Evolutionary conservation across 2,329 filamentous ascomycete genomes (phyloP), one percentile per base, ranked within the genome.

Genomic region (Cryphonectria naterciae): DNA sequence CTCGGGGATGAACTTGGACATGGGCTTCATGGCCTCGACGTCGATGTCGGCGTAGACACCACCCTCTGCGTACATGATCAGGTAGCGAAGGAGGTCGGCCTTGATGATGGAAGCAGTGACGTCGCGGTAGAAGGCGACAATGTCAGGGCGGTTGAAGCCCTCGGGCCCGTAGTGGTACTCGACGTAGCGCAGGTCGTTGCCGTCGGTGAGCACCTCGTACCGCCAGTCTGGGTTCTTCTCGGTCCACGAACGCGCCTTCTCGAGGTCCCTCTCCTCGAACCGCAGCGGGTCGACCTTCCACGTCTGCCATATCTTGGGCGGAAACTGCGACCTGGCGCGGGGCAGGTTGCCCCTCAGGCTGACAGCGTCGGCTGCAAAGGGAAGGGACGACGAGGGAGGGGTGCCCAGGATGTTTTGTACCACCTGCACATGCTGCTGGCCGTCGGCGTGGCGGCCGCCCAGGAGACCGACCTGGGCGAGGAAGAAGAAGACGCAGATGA

Each of bases 241-340:
- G 0, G 87, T 84, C 91, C 91, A 93, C 1, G 89, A 89, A 73
- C 85, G 85, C 15, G 91, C 90, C 0, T 84, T 83, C 39, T 84
- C 80, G 39, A 87, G 81, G 75, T 93, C 89, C 68, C 88, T 84
- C 76, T 89, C 85, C 73, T 92, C 90, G 76, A 93, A 92, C 2
- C 83, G 83, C 39, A 92, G 81, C 2, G 91, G 89, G 73, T 90
- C 86, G 32, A 91, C 87, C 78, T 93, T 93, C 91, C 91, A 93
- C 0, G 88, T 91, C 79, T 93, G 91, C 91, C 91, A 93, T 74
- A 93, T 92, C 80, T 93, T 93, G 68, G 85, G 84, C 10, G 85
- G 91, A 75, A 89, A 93, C 22, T 77, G 76, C 52, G 41, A 25
- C 32, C 64, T 37, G 10, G 46, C 1, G 10, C 49, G 32, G 2